A percentile compares a stretch with the other conserved stretches of the same genome.
phyloP scores from a whole-genome alignment of 371 early-diverging fungal species.

The Dinochytrium kinnereticum region DNA sequence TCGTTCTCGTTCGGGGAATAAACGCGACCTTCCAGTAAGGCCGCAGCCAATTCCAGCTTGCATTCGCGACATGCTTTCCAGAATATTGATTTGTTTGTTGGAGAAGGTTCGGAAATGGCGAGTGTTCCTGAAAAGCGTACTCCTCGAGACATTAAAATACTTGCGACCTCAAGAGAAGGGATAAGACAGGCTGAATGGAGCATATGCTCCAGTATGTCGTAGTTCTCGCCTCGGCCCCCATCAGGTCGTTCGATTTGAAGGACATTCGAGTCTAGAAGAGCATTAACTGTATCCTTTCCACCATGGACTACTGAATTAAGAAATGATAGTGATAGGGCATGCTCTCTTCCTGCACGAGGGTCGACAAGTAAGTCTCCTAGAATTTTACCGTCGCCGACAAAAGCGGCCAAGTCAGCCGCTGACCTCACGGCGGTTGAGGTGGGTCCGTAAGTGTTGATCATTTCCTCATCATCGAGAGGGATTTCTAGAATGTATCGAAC shows the following conservation, averaged over 20 bases:
- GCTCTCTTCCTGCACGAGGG: neutral
- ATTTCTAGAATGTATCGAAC: neutral
- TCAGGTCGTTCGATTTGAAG: neutral
- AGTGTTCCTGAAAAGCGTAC: neutral
- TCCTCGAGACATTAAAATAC: neutral
- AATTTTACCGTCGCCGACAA: neutral
- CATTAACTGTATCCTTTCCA: neutral
- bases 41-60: neutral
- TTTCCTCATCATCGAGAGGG: neutral
- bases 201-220: neutral
- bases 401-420: neutral
- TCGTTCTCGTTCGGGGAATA: slow-evolving; percentile 3
- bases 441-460: neutral
- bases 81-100: neutral
- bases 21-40: neutral
- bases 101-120: neutral
- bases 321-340: neutral
- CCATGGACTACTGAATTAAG: neutral
- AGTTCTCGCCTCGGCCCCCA: neutral
- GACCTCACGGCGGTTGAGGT: neutral
- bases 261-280: neutral
- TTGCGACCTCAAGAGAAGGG: neutral
- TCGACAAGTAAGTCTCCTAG: neutral
- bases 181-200: neutral
- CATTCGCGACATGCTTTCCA: neutral